Conservation (phyloP, 306 rosid genomes). For the Prunus dulcis region DNA sequence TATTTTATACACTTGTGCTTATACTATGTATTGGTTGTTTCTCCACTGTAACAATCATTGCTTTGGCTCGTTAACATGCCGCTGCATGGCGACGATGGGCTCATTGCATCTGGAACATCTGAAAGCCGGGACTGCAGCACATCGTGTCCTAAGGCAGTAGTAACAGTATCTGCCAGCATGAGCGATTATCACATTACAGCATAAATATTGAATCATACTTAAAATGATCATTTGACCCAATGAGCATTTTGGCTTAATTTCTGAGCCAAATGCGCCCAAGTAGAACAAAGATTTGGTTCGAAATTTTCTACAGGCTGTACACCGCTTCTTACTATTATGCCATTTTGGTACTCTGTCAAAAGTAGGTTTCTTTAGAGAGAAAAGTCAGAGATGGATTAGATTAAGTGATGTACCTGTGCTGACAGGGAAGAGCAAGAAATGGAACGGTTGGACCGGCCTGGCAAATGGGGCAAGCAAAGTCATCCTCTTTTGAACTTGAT, state of each 20-base stretch:
- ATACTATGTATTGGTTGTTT: slow-evolving; percentile 28
- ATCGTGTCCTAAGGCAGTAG: slow-evolving; percentile 92
- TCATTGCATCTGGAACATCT: slow-evolving; percentile 90
- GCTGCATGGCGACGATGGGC: slow-evolving; percentile 82
- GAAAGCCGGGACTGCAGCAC: slow-evolving; percentile 82
- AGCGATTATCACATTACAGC: background rate
- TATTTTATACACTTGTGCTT: slow-evolving; percentile 34
- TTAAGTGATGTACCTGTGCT: slow-evolving; percentile 68
- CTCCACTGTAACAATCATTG: slow-evolving; percentile 30
- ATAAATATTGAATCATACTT: background rate
- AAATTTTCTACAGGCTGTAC: background rate
- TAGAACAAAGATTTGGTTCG: background rate
- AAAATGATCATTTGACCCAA: background rate
- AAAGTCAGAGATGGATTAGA: background rate
- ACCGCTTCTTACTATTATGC: background rate
- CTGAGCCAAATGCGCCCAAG: too few species aligned
- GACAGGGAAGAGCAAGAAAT: slow-evolving; percentile 88
- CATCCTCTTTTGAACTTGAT: slow-evolving; percentile 67
- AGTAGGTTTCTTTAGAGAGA: background rate
- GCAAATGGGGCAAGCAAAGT: slow-evolving; percentile 71
- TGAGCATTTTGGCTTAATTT: background rate
- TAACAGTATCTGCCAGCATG: slow-evolving; percentile 74
- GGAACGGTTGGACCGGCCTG: slow-evolving; percentile 82
- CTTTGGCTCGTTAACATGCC: slow-evolving; percentile 42
- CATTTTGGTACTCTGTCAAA: background rate